Evolutionary conservation across 768 basidiomycete species (phyloP).

Genomic region (Pisolithus tinctorius): DNA sequence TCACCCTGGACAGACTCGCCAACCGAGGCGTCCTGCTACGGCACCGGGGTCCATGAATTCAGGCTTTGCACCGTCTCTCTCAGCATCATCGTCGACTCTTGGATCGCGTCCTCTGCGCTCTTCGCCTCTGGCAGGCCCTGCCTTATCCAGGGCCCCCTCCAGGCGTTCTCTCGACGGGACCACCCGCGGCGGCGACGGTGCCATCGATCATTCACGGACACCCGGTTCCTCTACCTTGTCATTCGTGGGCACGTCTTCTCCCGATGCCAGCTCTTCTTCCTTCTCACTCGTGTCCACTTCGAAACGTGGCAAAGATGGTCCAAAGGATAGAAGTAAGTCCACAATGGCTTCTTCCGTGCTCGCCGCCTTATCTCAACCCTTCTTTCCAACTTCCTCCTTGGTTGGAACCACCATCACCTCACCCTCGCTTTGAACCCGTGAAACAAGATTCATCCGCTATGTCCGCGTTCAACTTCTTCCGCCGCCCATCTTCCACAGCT

Average conservation of each 20-base stretch:
- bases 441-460: slow-evolving; percentile 7
- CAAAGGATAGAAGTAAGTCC: not conserved
- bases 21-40: too few relatives aligned
- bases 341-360: not conserved
- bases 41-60: too few relatives aligned
- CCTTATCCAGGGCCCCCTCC: slow-evolving; percentile 19
- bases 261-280: slow-evolving; percentile 19
- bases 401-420: too few relatives aligned
- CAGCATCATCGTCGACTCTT: not conserved
- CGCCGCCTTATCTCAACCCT: not conserved
- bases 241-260: slow-evolving; percentile 10
- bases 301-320: not conserved
- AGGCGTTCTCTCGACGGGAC: slow-evolving; percentile 16
- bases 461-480: slow-evolving; percentile 7
- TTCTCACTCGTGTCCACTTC: slow-evolving; percentile 8
- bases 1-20: too few relatives aligned
- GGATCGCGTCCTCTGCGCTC: slow-evolving; percentile 24
- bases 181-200: slow-evolving; percentile 6
- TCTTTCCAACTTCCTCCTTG: not conserved
- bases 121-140: slow-evolving; percentile 22
- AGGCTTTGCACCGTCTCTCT: not conserved
- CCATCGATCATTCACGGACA: not conserved
- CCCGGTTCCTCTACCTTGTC: slow-evolving; percentile 8
- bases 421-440: slow-evolving; percentile 4
- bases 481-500: not conserved